A percentile compares a stretch with the other conserved stretches of the same genome.
These are phyloP conservation scores for Leccinum subfulvum DNA, from an alignment of 1,284 basidiomycete genomes.

Conservation along the genomic window DNA sequence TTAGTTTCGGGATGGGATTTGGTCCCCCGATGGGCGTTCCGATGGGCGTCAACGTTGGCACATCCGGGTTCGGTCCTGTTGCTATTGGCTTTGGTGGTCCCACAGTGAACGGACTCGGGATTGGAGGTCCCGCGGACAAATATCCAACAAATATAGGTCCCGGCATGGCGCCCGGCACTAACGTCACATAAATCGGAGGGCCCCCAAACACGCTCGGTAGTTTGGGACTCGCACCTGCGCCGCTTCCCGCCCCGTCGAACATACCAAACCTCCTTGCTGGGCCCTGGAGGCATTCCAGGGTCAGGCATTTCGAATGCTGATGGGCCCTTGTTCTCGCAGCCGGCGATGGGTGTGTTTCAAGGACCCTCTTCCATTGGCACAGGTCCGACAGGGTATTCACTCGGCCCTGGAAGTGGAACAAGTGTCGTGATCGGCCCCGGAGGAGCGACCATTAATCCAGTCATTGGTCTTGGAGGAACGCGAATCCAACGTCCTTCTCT, in stretches of 20 bases:
- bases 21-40: slow-evolving; percentile 28
- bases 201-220: slow-evolving; percentile 10
- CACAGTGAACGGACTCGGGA: slow-evolving; percentile 22
- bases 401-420: slow-evolving; percentile 25
- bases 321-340: slow-evolving; percentile 23
- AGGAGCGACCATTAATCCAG: slow-evolving; percentile 21
- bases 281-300: slow-evolving; percentile 12
- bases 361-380: slow-evolving; percentile 25
- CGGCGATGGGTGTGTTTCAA: slow-evolving; percentile 34
- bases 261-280: slow-evolving; percentile 10
- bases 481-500: slow-evolving; percentile 30
- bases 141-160: slow-evolving; percentile 23
- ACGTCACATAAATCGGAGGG: slow-evolving; percentile 12
- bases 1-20: slow-evolving; percentile 31
- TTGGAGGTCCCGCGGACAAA: slow-evolving; percentile 18
- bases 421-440: slow-evolving; percentile 29
- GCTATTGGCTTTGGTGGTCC: slow-evolving; percentile 22
- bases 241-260: slow-evolving; percentile 11
- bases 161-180: slow-evolving; percentile 12
- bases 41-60: slow-evolving; percentile 21
- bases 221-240: slow-evolving; percentile 12
- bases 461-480: slow-evolving; percentile 19
- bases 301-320: slow-evolving; percentile 19
- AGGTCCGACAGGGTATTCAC: slow-evolving; percentile 22
- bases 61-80: slow-evolving; percentile 24